These are phyloP conservation scores for Jackrogersella minutella DNA, from an alignment of 495 filamentous ascomycete genomes.

Conservation along the genomic window DNA sequence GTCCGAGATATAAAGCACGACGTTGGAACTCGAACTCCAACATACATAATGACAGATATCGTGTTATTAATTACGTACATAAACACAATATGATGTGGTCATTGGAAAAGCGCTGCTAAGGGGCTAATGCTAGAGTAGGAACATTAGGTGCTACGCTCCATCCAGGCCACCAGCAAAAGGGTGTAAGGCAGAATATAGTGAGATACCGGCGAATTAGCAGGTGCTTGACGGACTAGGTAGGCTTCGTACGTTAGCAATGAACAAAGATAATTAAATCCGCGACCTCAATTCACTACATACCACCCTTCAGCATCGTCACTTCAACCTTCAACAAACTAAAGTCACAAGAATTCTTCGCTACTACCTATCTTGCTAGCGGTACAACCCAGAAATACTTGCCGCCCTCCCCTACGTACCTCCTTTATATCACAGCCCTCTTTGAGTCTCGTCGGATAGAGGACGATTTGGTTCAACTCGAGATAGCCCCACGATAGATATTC, in stretches of 20 bases:
- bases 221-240: not conserved
- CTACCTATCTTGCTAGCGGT: not conserved
- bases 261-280: not conserved
- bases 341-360: not conserved
- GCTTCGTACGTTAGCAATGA: not conserved
- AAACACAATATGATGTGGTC: not conserved
- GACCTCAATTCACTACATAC: not conserved
- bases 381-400: not conserved
- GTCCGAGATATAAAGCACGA: conserved; percentile 11
- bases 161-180: not conserved
- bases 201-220: not conserved
- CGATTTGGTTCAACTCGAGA: not conserved
- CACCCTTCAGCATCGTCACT: not conserved
- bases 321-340: not conserved
- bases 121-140: not conserved
- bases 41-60: not conserved
- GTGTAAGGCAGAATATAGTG: not conserved
- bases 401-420: not conserved
- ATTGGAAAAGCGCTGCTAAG: not conserved
- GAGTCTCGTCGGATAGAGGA: not conserved
- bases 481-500: not conserved
- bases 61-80: conserved; percentile 16
- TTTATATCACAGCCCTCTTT: not conserved
- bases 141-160: not conserved
- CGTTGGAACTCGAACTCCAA: not conserved